Conservation (phyloP, 2,329 filamentous ascomycete species). For the Didymella pinodella region DNA sequence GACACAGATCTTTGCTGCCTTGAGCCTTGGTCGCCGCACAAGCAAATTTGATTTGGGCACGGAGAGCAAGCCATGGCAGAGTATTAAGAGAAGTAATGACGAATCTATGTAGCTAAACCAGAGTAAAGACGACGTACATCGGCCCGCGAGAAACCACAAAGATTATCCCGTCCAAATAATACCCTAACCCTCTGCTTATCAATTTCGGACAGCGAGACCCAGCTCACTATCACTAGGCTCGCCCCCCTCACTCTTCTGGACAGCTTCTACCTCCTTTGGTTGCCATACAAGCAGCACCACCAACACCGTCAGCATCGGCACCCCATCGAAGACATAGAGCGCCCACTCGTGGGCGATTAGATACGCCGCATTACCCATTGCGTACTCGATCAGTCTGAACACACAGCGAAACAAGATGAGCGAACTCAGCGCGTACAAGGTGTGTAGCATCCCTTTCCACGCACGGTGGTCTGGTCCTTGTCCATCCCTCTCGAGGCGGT, state of each 20-base stretch:
- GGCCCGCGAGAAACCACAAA: no score
- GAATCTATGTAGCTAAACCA: neutral
- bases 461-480: neutral
- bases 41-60: neutral
- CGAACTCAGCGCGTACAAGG: conserved; percentile 57
- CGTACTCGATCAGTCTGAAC: conserved; percentile 62
- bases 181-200: neutral
- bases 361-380: conserved; percentile 56
- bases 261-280: neutral
- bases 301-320: conserved; percentile 56
- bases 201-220: neutral
- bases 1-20: neutral
- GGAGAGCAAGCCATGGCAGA: neutral
- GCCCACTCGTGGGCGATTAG: conserved; percentile 57
- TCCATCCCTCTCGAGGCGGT: neutral
- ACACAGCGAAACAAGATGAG: conserved; percentile 60
- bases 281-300: conserved; percentile 40
- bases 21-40: no score
- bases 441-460: conserved; percentile 43
- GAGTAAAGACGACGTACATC: neutral
- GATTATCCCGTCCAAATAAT: neutral
- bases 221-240: conserved; percentile 6
- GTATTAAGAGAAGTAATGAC: neutral
- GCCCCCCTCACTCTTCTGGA: neutral
- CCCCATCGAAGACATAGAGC: conserved; percentile 59